Conservation (phyloP, 805 yeast species). For the Suhomyces tanzawaensis region DNA sequence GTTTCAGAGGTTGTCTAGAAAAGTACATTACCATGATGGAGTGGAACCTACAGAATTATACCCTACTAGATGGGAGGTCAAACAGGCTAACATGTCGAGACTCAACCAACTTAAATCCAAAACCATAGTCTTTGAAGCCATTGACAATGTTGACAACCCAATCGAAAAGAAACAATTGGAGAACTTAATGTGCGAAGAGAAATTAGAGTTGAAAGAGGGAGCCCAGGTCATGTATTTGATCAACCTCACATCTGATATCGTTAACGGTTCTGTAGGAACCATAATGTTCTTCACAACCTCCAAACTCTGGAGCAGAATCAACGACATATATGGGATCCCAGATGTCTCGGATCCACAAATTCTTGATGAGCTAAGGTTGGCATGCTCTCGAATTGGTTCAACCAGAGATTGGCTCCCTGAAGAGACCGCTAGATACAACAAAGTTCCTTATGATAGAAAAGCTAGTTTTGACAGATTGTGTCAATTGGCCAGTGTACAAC, state of each 20-base stretch:
- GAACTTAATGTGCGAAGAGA: constrained; percentile 68
- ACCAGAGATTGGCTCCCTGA: constrained; percentile 16
- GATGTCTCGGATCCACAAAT: constrained; percentile 17
- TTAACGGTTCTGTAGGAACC: constrained; percentile 88
- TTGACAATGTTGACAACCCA: constrained; percentile 27
- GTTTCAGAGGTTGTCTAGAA: constrained; percentile 57
- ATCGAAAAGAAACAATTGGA: constrained; percentile 41
- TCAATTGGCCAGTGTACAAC: constrained; percentile 21
- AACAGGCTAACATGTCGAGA: constrained; percentile 57
- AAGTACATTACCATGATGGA: constrained; percentile 63
- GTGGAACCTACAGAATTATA: constrained; percentile 86
- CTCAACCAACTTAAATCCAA: constrained; percentile 46
- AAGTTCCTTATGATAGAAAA: constrained; percentile 26
- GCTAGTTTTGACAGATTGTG: constrained; percentile 20
- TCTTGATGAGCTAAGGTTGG: constrained; percentile 21
- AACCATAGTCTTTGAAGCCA: constrained; percentile 39
- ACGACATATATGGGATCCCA: constrained; percentile 20
- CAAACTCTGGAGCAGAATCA: constrained; percentile 21
- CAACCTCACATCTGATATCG: constrained; percentile 69
- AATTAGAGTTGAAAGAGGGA: constrained; percentile 65
- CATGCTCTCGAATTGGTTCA: constrained; percentile 23
- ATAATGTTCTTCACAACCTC: constrained; percentile 53
- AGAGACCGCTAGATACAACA: constrained; percentile 15
- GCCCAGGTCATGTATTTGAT: constrained; percentile 95
- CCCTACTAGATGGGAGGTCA: constrained; percentile 85